Percentiles rank a stretch among this genome's conserved stretches.
Evolutionary conservation across 805 yeast genomes (phyloP).

Genomic region (Saccharomyces eubayanus): DNA sequence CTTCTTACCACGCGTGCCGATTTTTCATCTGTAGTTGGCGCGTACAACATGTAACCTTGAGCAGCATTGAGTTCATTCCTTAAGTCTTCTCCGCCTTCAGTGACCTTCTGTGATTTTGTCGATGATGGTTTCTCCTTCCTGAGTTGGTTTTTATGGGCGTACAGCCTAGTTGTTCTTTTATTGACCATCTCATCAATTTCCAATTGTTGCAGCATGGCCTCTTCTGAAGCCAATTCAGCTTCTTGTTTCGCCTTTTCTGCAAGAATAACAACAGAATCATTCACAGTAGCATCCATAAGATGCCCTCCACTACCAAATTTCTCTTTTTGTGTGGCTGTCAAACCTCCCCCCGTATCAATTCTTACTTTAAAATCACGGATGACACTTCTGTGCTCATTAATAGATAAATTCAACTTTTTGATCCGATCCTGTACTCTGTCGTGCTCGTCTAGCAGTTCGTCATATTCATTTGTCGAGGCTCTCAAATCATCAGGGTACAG

Average conservation of each 20-base stretch:
- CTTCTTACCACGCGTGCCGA: neutral
- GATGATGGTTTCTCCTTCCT: slow-evolving; percentile 29
- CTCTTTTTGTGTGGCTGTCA: neutral
- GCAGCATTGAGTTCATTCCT: neutral
- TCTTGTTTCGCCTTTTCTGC: slow-evolving; percentile 31
- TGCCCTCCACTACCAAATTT: neutral
- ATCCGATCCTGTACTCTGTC: slow-evolving; percentile 35
- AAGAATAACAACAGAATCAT: slow-evolving; percentile 16
- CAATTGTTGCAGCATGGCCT: slow-evolving; percentile 33
- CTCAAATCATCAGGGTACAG: slow-evolving; percentile 36
- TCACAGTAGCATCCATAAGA: neutral
- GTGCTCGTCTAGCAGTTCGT: slow-evolving; percentile 29
- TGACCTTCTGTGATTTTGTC: slow-evolving; percentile 9
- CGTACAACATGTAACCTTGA: neutral
- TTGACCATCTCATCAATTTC: slow-evolving; percentile 33
- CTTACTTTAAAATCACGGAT: slow-evolving; percentile 26
- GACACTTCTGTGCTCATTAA: slow-evolving; percentile 29
- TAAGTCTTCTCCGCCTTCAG: slow-evolving; percentile 7
- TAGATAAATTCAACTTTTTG: slow-evolving; percentile 29
- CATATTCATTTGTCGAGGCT: slow-evolving; percentile 30
- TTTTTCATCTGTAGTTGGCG: neutral
- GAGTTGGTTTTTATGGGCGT: slow-evolving; percentile 29
- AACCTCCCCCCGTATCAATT: slow-evolving; percentile 7
- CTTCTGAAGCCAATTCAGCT: slow-evolving; percentile 28
- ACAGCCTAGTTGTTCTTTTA: slow-evolving; percentile 31